Conservation (phyloP, 75 land plant species). For the Pseudotsuga menziesii region DNA sequence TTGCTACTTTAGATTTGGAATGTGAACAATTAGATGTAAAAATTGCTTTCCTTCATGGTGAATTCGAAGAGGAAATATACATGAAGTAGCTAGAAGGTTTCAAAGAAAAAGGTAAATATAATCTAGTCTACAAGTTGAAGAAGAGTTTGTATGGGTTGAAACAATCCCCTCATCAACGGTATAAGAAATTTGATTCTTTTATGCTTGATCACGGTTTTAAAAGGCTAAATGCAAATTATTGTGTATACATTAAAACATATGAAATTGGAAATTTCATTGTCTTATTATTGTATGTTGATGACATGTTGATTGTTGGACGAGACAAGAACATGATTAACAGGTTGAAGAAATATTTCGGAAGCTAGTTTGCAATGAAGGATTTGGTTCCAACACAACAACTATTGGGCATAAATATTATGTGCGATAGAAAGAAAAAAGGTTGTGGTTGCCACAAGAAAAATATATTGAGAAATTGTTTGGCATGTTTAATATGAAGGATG, state of each 20-base stretch:
- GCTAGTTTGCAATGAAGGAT: background rate
- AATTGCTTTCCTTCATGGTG: slow-evolving; percentile 5
- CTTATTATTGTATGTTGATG: background rate
- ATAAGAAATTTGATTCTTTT: background rate
- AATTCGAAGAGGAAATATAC: slow-evolving; percentile 8
- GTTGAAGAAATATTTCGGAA: background rate
- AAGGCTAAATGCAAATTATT: background rate
- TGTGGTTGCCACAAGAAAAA: background rate
- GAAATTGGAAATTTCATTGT: background rate
- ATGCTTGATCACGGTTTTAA: background rate
- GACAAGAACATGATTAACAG: background rate
- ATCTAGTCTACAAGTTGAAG: background rate
- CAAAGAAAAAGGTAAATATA: background rate
- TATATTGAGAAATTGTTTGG: background rate
- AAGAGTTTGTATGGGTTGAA: background rate
- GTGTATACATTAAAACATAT: background rate
- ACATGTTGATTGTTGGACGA: background rate
- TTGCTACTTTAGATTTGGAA: background rate
- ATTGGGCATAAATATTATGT: background rate
- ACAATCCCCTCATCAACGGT: background rate
- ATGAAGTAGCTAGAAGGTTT: slow-evolving; percentile 11
- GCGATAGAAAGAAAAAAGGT: background rate
- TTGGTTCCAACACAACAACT: background rate
- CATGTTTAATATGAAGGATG: background rate
- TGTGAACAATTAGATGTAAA: slow-evolving; percentile 12